These are phyloP conservation scores for Sanchytrium tribonematis DNA, from an alignment of 371 early-diverging fungal genomes.

Conservation along the genomic window DNA sequence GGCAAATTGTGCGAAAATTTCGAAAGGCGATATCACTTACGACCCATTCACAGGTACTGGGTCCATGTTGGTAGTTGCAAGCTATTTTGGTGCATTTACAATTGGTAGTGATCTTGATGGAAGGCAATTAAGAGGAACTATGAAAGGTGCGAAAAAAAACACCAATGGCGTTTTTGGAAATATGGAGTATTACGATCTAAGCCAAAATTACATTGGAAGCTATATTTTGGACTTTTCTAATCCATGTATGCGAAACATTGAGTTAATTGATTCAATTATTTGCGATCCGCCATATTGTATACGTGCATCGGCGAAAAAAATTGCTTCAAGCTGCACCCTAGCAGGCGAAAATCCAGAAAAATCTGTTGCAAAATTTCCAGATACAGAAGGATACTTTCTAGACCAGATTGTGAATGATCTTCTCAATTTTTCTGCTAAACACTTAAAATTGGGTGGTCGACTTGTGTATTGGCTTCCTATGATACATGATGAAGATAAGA, in stretches of 20 bases:
- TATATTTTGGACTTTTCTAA: conserved; percentile 52
- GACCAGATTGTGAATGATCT: conserved; percentile 56
- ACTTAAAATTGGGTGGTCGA: conserved; percentile 52
- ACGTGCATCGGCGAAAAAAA: conserved; percentile 75
- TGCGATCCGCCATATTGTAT: conserved; percentile 85
- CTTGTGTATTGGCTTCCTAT: conserved; percentile 89
- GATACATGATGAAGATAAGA: conserved; percentile 10
- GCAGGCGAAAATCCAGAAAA: neutral
- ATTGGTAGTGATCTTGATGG: conserved; percentile 91
- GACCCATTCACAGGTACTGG: conserved; percentile 97
- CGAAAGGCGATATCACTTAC: conserved; percentile 45
- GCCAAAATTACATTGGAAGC: conserved; percentile 39
- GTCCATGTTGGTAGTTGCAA: conserved; percentile 36
- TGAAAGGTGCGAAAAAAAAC: conserved; percentile 19
- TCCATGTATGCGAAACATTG: neutral
- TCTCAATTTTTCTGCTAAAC: conserved; percentile 44
- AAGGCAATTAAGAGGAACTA: conserved; percentile 62
- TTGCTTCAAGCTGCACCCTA: conserved; percentile 26
- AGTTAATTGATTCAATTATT: conserved; percentile 25
- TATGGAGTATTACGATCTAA: conserved; percentile 45
- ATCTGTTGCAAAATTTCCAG: conserved; percentile 26
- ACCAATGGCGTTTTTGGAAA: conserved; percentile 34
- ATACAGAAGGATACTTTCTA: conserved; percentile 75
- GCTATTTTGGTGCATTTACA: conserved; percentile 71
- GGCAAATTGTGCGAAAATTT: conserved; percentile 41